Conservation (phyloP, 2,329 filamentous ascomycete genomes). For the Sarocladiaceae sp. region DNA sequence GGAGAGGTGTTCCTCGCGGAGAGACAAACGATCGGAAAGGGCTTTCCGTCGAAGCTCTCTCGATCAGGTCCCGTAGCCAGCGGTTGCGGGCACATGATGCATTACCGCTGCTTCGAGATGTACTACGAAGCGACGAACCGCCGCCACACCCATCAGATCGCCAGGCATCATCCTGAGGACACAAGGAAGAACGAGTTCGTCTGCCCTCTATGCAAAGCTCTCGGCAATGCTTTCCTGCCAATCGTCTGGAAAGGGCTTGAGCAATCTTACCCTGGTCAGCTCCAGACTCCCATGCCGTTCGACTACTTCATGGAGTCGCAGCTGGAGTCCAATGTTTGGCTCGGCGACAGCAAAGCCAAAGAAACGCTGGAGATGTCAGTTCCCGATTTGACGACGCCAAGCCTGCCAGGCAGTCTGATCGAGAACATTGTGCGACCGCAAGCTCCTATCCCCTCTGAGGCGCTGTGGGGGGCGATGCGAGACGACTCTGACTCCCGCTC, state of each 20-base stretch:
- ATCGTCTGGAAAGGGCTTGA: conserved; percentile 93
- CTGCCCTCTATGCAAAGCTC: conserved; percentile 91
- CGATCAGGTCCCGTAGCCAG: conserved; percentile 74
- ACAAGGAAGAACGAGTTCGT: conserved; percentile 81
- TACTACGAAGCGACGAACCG: conserved; percentile 81
- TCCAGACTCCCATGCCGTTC: conserved; percentile 57
- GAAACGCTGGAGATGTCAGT: conserved; percentile 25
- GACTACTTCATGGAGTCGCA: conserved; percentile 61
- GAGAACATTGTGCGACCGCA: conserved; percentile 30
- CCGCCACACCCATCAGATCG: conserved; percentile 86
- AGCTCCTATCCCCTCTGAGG: conserved; percentile 24
- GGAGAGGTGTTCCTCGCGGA: conserved; percentile 68
- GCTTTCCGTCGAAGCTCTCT: conserved; percentile 66
- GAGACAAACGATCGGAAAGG: conserved; percentile 79
- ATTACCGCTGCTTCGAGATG: conserved; percentile 88
- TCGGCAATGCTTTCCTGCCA: conserved; percentile 90
- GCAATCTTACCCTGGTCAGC: conserved; percentile 69
- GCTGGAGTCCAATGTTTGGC: conserved; percentile 39
- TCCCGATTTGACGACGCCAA: conserved; percentile 27
- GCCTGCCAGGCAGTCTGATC: conserved; percentile 30
- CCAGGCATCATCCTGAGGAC: conserved; percentile 84
- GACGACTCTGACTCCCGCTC: conserved; percentile 26
- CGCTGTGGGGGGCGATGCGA: conserved; percentile 30
- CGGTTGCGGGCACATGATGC: conserved; percentile 97
- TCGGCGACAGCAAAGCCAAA: conserved; percentile 31